Base-by-base conservation (phyloP, 1,284 basidiomycete genomes). In the Ustilago esculenta region DNA sequence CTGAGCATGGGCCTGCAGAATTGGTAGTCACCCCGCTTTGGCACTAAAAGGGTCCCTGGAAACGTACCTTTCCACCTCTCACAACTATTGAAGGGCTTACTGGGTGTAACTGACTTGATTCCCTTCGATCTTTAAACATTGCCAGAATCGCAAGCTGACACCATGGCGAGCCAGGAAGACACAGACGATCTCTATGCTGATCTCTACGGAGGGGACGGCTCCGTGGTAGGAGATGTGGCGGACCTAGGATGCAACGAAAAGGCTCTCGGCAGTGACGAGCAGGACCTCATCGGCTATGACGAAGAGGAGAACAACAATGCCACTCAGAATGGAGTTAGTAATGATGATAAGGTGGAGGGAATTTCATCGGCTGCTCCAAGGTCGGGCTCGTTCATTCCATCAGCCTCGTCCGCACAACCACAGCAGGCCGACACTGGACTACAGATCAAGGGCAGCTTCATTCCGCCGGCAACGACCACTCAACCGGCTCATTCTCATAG, bases 151-250 rank as follows among this genome's bases (percentile, higher is more conserved):
- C 23, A 23, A 23, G 7, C 12, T 5, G 29, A 45, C 45, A 58
- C 14, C 18, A 76, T 71, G 73, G 64, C 68, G 2, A 63, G 57
- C 39, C 44, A 61, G 32, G 68, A 73, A 46, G 72, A 76, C 23
- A 68, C 64, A 24, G 75, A 76, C 56, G 75, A 76, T 45, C 72
- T 77, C 37, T 77, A 77, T 32, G 70, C 72, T 24, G 75, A 77
- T 45, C 66, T 77, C 29, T 77, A 77, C 46, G 73, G 60, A 25
- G 65, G 50, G 11, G 57, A 55, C 27, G 71, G 53, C 21, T 45
- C 56, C 9, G 57, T 48, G 33, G 56, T 33, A 12, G 64, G 49
- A 35, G 57, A 48, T 17, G 54, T 40, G 12, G 61, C 54, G 23
- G 69, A 72, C 52, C 52, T 54, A 29, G 75, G 61, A 40, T 52